Conservation (phyloP, 1,284 basidiomycete genomes). For the Laetiporus sulphureus region DNA sequence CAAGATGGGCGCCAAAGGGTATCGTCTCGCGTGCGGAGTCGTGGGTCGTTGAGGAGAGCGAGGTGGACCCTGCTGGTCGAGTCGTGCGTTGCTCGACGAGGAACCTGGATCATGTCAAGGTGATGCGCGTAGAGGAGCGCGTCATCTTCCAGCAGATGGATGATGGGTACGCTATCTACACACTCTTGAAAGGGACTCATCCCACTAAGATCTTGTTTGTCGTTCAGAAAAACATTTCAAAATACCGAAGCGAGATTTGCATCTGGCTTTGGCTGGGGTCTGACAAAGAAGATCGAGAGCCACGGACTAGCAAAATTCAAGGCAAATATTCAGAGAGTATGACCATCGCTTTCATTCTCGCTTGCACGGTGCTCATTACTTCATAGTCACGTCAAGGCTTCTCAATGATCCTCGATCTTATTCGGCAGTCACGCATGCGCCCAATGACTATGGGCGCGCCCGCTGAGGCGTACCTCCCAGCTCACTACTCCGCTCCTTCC, state of each 20-base stretch:
- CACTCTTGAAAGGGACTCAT: no score
- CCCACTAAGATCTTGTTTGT: not conserved
- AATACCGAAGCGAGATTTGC: slow-evolving; percentile 70
- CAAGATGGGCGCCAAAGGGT: slow-evolving; percentile 85
- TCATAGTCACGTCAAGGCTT: slow-evolving; percentile 76
- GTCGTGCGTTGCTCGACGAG: slow-evolving; percentile 65
- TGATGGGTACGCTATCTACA: slow-evolving; percentile 47
- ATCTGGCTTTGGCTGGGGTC: slow-evolving; percentile 78
- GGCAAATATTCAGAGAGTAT: slow-evolving; percentile 67
- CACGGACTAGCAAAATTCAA: slow-evolving; percentile 74
- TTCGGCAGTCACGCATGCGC: slow-evolving; percentile 70
- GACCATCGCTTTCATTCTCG: slow-evolving; percentile 18
- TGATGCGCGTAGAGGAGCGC: slow-evolving; percentile 75
- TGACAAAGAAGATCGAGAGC: slow-evolving; percentile 73
- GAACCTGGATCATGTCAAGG: slow-evolving; percentile 81
- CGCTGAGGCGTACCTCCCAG: slow-evolving; percentile 28
- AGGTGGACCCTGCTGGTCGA: slow-evolving; percentile 75
- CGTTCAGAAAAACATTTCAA: slow-evolving; percentile 60
- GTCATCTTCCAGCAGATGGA: slow-evolving; percentile 54
- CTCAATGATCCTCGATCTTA: slow-evolving; percentile 61
- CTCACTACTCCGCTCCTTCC: slow-evolving; percentile 15
- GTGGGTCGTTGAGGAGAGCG: slow-evolving; percentile 89
- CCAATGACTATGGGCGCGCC: slow-evolving; percentile 53
- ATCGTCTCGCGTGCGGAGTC: slow-evolving; percentile 70
- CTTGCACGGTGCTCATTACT: slow-evolving; percentile 15